These are phyloP conservation scores for Claviceps citrina DNA, from an alignment of 2,329 filamentous ascomycete genomes.

Conservation along the genomic window DNA sequence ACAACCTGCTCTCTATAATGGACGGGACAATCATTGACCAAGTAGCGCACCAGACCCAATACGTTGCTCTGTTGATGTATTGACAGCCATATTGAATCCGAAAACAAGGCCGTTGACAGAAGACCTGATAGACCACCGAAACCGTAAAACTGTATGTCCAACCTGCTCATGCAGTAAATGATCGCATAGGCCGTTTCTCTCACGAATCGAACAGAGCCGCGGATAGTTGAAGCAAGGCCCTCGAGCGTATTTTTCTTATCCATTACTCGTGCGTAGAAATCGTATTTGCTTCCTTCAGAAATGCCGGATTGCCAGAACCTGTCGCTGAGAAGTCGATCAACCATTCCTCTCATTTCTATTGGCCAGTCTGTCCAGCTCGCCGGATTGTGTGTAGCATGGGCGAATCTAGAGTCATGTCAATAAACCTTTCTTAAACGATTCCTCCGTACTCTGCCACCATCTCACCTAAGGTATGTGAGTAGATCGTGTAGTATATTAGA, in stretches of 20 bases:
- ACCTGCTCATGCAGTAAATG: constrained; percentile 78
- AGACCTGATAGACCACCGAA: constrained; percentile 69
- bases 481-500: constrained; percentile 72
- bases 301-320: constrained; percentile 98
- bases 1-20: constrained; percentile 65
- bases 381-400: constrained; percentile 81
- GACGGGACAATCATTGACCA: constrained; percentile 85
- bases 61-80: constrained; percentile 91
- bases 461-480: constrained; percentile 61
- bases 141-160: constrained; percentile 84
- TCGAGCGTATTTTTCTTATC: constrained; percentile 82
- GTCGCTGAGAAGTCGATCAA: constrained; percentile 75
- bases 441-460: not conserved
- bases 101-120: constrained; percentile 69
- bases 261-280: constrained; percentile 85
- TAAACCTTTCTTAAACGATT: not conserved
- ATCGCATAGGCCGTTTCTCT: constrained; percentile 90
- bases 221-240: constrained; percentile 83
- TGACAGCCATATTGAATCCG: constrained; percentile 67
- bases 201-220: constrained; percentile 75
- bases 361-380: constrained; percentile 69
- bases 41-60: constrained; percentile 69
- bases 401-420: constrained; percentile 40
- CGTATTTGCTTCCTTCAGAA: constrained; percentile 85
- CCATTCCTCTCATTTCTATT: constrained; percentile 57